Percentiles rank a stretch among this genome's conserved stretches.
Conservation (phyloP, 257 asterid species). For the Datura wrightii region DNA sequence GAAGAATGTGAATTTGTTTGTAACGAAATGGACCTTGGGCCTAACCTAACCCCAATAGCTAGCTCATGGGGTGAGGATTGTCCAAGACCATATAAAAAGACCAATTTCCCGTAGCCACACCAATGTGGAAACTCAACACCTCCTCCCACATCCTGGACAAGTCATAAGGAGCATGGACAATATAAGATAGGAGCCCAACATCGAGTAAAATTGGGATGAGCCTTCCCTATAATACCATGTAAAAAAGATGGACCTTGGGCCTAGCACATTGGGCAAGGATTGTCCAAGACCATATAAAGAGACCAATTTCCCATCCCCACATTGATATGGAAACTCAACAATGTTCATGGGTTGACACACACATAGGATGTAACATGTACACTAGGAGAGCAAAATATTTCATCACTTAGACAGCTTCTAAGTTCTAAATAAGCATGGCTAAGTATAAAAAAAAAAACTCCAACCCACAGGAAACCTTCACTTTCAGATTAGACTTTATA, state of each 20-base stretch:
- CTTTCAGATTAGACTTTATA: background rate
- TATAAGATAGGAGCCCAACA: background rate
- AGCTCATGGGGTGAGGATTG: background rate
- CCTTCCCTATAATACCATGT: background rate
- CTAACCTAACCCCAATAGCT: background rate
- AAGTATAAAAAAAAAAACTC: background rate
- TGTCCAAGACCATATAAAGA: background rate
- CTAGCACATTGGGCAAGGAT: background rate
- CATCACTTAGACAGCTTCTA: background rate
- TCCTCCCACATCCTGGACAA: background rate
- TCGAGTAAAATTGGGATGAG: background rate
- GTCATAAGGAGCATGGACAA: background rate
- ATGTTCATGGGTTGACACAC: conserved; percentile 12
- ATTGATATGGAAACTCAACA: background rate
- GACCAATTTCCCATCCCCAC: background rate
- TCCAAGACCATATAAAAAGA: background rate
- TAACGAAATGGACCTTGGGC: background rate
- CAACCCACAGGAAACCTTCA: background rate
- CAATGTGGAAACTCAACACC: background rate
- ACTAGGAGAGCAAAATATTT: conserved; percentile 1
- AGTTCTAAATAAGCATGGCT: background rate
- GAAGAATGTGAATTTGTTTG: background rate
- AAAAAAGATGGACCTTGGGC: background rate
- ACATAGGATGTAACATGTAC: background rate
- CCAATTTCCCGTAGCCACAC: background rate